Percentiles rank a stretch among this genome's conserved stretches.
These are phyloP conservation scores for Arthrinium phaeospermum DNA, from an alignment of 2,329 filamentous ascomycete genomes.

Conservation along the genomic window DNA sequence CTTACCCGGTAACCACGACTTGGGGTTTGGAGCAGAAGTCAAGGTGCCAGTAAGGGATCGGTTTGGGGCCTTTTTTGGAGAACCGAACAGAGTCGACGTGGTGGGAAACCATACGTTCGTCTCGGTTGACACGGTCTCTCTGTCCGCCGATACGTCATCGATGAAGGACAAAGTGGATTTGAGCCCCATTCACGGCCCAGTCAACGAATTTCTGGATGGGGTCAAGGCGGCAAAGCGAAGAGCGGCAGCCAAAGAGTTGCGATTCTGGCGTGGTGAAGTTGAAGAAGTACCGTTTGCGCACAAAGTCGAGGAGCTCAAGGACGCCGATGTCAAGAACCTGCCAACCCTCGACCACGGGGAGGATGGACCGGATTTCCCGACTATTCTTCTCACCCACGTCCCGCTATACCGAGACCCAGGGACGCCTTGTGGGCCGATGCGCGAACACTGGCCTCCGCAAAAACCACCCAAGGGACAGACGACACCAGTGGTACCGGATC, in stretches of 20 bases:
- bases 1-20: slow-evolving; percentile 91
- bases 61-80: slow-evolving; percentile 88
- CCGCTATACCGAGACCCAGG: slow-evolving; percentile 83
- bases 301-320: slow-evolving; percentile 61
- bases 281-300: slow-evolving; percentile 64
- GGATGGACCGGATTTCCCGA: slow-evolving; percentile 71
- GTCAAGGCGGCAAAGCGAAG: slow-evolving; percentile 70
- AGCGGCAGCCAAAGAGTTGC: slow-evolving; percentile 72
- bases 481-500: slow-evolving; percentile 61
- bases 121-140: slow-evolving; percentile 84
- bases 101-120: slow-evolving; percentile 96
- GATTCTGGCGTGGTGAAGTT: slow-evolving; percentile 64
- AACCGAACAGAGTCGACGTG: slow-evolving; percentile 88
- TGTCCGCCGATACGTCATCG: slow-evolving; percentile 72
- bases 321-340: slow-evolving; percentile 49
- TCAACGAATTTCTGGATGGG: slow-evolving; percentile 75
- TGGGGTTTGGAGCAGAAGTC: slow-evolving; percentile 88
- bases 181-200: slow-evolving; percentile 73
- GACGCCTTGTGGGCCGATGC: slow-evolving; percentile 84
- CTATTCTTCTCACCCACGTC: slow-evolving; percentile 88
- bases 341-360: slow-evolving; percentile 49
- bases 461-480: slow-evolving; percentile 64
- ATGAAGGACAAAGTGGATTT: slow-evolving; percentile 58
- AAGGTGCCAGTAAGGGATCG: slow-evolving; percentile 80
- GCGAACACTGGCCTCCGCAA: slow-evolving; percentile 82